Conservation (phyloP, 768 basidiomycete genomes). For the Dentipellis sp. region DNA sequence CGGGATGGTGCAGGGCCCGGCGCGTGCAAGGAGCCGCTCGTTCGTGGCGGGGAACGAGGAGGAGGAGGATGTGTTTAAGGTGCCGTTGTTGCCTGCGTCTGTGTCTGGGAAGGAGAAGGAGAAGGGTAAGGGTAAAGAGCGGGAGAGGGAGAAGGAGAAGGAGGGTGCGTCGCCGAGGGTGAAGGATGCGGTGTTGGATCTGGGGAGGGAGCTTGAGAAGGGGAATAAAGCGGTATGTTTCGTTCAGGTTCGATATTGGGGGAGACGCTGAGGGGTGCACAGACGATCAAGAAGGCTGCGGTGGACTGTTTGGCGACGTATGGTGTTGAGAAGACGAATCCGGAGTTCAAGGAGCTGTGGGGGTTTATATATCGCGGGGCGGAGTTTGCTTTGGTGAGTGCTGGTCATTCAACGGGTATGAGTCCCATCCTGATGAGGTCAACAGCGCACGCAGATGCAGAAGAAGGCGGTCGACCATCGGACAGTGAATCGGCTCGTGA, state of each 20-base stretch:
- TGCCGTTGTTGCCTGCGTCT: conserved; percentile 1
- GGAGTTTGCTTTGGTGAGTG: conserved; percentile 17
- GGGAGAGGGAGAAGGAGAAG: no score
- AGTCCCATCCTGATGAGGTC: background rate
- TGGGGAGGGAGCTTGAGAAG: conserved; percentile 36
- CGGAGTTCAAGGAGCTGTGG: conserved; percentile 17
- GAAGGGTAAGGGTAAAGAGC: conserved; percentile 16
- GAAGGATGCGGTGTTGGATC: conserved; percentile 27
- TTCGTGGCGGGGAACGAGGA: background rate
- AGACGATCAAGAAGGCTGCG: conserved; percentile 33
- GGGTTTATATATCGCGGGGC: conserved; percentile 14
- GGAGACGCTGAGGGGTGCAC: background rate
- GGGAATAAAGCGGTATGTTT: conserved; percentile 51
- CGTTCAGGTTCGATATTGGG: background rate
- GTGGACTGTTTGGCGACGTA: conserved; percentile 18
- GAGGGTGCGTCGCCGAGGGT: no score
- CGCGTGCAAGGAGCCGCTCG: background rate
- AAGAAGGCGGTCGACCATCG: conserved; percentile 12
- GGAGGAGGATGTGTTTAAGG: conserved; percentile 14
- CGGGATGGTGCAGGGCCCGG: background rate
- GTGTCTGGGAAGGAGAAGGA: conserved; percentile 12
- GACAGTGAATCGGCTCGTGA: conserved; percentile 8
- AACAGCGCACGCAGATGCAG: conserved; percentile 12
- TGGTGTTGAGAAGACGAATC: conserved; percentile 13
- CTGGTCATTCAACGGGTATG: background rate